Percentiles rank a stretch among this genome's conserved stretches.
phyloP scores from a whole-genome alignment of 495 filamentous ascomycete species.

The Pseudotulostoma volvatum region DNA sequence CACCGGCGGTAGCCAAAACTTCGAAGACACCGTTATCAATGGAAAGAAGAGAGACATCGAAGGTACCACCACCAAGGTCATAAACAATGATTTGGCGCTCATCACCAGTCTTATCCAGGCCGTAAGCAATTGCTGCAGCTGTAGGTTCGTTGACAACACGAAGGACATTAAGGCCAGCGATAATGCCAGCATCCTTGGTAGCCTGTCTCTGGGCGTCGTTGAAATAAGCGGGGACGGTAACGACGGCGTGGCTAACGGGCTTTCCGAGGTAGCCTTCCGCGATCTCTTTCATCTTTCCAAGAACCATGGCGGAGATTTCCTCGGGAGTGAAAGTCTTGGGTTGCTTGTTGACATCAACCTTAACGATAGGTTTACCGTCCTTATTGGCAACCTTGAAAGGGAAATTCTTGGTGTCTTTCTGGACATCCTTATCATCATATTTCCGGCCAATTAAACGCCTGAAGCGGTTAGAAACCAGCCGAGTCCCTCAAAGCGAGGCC shows the following conservation, averaged over 20 bases:
- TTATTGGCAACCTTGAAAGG: conserved; percentile 73
- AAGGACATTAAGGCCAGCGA: conserved; percentile 90
- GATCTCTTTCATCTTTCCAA: conserved; percentile 95
- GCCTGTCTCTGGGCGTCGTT: conserved; percentile 97
- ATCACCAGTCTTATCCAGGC: conserved; percentile 69
- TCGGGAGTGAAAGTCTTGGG: conserved; percentile 72
- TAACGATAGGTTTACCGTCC: conserved; percentile 66
- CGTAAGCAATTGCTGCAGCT: conserved; percentile 75
- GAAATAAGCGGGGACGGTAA: conserved; percentile 98
- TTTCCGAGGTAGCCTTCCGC: conserved; percentile 86
- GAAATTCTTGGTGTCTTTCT: conserved; percentile 77
- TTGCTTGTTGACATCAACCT: conserved; percentile 57
- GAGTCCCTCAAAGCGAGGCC: conserved; percentile 1
- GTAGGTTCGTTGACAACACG: conserved; percentile 95
- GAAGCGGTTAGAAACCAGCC: conserved; percentile 4
- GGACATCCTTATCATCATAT: conserved; percentile 70
- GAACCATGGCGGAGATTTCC: conserved; percentile 75
- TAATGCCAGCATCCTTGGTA: conserved; percentile 92
- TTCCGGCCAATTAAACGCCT: conserved; percentile 87
- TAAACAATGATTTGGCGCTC: conserved; percentile 91
- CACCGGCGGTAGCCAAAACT: conserved; percentile 94
- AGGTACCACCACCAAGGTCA: conserved; percentile 99
- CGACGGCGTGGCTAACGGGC: conserved; percentile 91
- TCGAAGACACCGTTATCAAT: conserved; percentile 97
- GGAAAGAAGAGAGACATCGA: conserved; percentile 97